Evolutionary conservation across 1,284 basidiomycete genomes (phyloP), one percentile per base, ranked within the genome.

Genomic region (Austroboletus niveus): DNA sequence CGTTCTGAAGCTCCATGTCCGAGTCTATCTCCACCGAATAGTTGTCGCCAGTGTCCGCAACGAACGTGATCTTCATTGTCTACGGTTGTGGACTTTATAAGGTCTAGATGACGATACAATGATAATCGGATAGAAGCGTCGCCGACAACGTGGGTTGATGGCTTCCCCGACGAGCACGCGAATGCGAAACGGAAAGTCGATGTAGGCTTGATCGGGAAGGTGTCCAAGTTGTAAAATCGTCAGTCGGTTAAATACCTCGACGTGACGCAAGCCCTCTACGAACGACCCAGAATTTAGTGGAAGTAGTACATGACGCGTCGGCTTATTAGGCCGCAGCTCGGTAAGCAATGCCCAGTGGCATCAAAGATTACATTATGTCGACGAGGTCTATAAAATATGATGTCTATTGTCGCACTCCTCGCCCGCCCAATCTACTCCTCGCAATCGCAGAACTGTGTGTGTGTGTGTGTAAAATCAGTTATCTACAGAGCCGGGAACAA

Each of bases 21-120:
- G 89, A 79, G 71, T 93, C 90, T 58, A 96, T 92, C 64, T 96
- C 94, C 50, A 95, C 72, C 42, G 77, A 72, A 66, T 85, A 94
- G 0, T 82, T 77, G 56, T 85, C 77, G 5, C 92, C 93, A n/a
- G 83, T 68, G 51, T 93, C 89, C 49, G 77, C 89, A 40, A 85
- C 70, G 63, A 97, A 89, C 0, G 92, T 94, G 56, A 97, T 74
- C 60, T 84, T 78, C 92, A 96, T 95, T 53, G 55, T 70, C 42
- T 42, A 38, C 30, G 20, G 12, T 48, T 47, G 36, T 40, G 30
- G 6, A 24, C 30, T 29, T 29, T 43, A 47, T 4, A 9, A 32
- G 3, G 35, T 35, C n/a, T 24, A 48, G 14, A 42, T 52, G 47
- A 39, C n/a, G 14, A 43, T 8, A 6, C 22, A 29, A 6, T 35